phyloP scores from a whole-genome alignment of 2,329 filamentous ascomycete species.

The Phoma sp. region DNA sequence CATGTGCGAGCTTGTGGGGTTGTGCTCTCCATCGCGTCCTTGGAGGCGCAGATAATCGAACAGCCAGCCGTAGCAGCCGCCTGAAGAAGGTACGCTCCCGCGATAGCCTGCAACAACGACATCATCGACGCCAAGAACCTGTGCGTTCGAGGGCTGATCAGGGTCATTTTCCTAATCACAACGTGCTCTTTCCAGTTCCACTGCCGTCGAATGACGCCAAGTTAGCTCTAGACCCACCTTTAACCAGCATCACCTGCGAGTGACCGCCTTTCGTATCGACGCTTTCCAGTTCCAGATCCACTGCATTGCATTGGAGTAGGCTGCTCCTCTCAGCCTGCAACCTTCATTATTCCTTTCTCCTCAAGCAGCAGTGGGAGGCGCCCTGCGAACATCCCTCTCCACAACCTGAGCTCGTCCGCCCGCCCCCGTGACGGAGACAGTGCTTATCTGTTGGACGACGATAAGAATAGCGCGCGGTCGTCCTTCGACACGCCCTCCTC shows the following conservation, averaged over 20 bases:
- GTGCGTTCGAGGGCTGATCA: slow-evolving; percentile 5
- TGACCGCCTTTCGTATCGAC: slow-evolving; percentile 22
- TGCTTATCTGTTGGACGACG: slow-evolving; percentile 50
- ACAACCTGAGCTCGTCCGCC: slow-evolving; percentile 65
- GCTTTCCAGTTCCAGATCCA: slow-evolving; percentile 24
- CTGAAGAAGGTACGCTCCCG: slow-evolving; percentile 5
- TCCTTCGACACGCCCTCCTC: slow-evolving; percentile 62
- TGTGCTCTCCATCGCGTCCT: too few species aligned
- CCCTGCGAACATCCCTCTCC: slow-evolving; percentile 86
- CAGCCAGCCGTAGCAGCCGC: background rate
- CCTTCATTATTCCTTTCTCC: slow-evolving; percentile 82
- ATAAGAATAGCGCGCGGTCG: slow-evolving; percentile 59
- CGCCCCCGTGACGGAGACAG: slow-evolving; percentile 49
- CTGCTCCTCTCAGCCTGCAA: slow-evolving; percentile 64
- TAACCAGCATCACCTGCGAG: slow-evolving; percentile 35
- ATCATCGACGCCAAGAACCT: slow-evolving; percentile 15
- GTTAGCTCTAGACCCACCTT: slow-evolving; percentile 30
- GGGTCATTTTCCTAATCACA: slow-evolving; percentile 34
- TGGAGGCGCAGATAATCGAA: background rate
- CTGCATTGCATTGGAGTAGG: slow-evolving; percentile 39
- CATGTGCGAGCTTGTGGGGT: background rate
- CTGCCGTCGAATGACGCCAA: slow-evolving; percentile 42
- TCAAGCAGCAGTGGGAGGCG: slow-evolving; percentile 64
- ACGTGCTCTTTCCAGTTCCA: slow-evolving; percentile 31
- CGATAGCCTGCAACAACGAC: slow-evolving; percentile 10